Conservation (phyloP, 73 alveolate species). For the Tetrahymena thermophila region DNA sequence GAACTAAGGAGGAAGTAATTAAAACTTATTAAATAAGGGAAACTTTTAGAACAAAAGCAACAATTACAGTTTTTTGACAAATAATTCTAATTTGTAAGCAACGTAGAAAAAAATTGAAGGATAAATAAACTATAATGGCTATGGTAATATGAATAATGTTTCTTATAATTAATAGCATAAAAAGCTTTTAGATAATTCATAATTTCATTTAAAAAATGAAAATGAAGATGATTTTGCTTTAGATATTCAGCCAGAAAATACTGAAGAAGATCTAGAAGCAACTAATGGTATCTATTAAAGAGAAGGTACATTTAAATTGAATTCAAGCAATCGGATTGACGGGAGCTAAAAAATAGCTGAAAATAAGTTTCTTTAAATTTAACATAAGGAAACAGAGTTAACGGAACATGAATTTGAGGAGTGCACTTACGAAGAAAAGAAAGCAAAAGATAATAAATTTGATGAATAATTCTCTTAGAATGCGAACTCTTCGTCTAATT, state of each 20-base stretch:
- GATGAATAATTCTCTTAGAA: not conserved
- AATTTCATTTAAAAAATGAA: not conserved
- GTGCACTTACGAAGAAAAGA: not conserved
- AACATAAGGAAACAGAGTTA: not conserved
- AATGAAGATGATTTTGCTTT: not conserved
- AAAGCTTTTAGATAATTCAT: not conserved
- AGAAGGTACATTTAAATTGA: not conserved
- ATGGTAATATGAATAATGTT: not conserved
- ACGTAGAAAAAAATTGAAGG: not conserved
- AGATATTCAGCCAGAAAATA: not conserved
- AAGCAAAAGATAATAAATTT: not conserved
- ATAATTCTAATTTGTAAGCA: not conserved
- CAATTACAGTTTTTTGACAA: not conserved
- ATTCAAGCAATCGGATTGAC: not conserved
- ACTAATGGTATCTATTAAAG: not conserved
- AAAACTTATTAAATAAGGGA: too few relatives aligned
- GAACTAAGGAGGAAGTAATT: not conserved
- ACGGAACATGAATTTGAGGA: not conserved
- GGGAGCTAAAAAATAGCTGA: not conserved
- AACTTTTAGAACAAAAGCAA: too few relatives aligned
- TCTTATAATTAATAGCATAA: not conserved
- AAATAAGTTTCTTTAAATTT: not conserved
- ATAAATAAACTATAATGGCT: not conserved
- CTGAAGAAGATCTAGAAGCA: not conserved
- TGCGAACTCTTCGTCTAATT: not conserved